Evolutionary conservation across 1,139 yeast species (phyloP), one percentile per base, ranked within the genome.

Genomic region (Blastobotrys illinoisensis): DNA sequence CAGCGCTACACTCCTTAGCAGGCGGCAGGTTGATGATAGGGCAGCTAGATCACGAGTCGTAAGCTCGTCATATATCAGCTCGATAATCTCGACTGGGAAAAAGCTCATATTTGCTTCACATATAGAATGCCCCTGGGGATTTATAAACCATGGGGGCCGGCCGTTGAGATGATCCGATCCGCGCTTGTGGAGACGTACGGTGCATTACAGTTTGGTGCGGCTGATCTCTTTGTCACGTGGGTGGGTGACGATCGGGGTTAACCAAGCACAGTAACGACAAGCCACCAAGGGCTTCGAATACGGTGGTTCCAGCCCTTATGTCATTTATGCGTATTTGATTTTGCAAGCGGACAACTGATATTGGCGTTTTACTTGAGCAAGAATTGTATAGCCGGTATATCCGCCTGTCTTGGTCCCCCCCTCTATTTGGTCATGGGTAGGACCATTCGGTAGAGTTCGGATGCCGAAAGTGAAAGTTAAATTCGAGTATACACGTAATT

Each of bases 1-100:
- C 47, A 52, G 40, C 9, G 49, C 7, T 2, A 52, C 20, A n/a
- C n/a, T 9, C 21, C 54, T 32, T 18, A 52, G 26, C 47, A 51
- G 51, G 18, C 47, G 46, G 20, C 47, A 21, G 1, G 49, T 26
- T 3, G 46, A 46, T 19, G 40, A 45, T 5, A 49, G n/a, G n/a
- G 44, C 40, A 3, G 40, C 32, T 11, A 48, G 54, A 18, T 48
- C 54, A 3, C 14, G 9, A 9, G 43, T 16, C 20, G n/a, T 9
- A 6, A 52, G 47, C 14, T 18, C 2, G 2, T 9, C 24, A 2
- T 36, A 21, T 5, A 52, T 36, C 16, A 11, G 44, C 19, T 48
- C 49, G 14, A 52, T 16, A n/a, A 52, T 36, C 32, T 52, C 54
- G 1, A 49, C 52, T 4, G 54, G 54, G 6, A 52, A 40, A 13